Conservation (phyloP, 2,329 filamentous ascomycete species). For the Diaporthe longicolla region DNA sequence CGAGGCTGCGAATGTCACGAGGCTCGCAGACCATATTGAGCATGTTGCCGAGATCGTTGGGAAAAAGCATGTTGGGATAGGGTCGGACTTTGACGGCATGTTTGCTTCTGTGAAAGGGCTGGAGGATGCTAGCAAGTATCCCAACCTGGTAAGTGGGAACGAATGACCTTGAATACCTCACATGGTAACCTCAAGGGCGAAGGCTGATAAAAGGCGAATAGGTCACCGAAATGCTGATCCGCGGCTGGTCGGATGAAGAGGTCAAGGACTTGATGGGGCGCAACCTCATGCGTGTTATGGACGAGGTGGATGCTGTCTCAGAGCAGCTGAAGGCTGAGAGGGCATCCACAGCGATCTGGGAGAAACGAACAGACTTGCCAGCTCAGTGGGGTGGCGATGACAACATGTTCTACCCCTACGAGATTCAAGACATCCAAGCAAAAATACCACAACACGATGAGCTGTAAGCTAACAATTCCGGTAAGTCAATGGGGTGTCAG, state of each 20-base stretch:
- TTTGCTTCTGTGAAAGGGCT: constrained; percentile 46
- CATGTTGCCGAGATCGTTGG: constrained; percentile 50
- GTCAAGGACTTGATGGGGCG: constrained; percentile 42
- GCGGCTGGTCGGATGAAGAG: constrained; percentile 41
- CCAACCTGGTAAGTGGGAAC: constrained; percentile 44
- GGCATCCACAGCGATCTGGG: constrained; percentile 36
- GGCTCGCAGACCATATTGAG: constrained; percentile 52
- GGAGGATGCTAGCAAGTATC: constrained; percentile 49
- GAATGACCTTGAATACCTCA: no score
- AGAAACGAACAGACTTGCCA: constrained; percentile 40
- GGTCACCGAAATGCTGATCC: constrained; percentile 43
- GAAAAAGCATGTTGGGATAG: constrained; percentile 55
- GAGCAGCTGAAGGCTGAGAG: constrained; percentile 35
- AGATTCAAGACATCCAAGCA: constrained; percentile 38
- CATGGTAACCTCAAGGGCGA: no score
- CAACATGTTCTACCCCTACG: constrained; percentile 38
- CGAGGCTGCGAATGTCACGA: constrained; percentile 48
- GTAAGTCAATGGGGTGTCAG: not conserved
- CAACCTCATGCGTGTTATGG: constrained; percentile 43
- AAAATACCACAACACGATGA: constrained; percentile 40
- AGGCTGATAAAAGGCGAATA: not conserved
- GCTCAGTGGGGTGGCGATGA: constrained; percentile 39
- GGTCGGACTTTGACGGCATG: constrained; percentile 56
- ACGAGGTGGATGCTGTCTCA: constrained; percentile 39
- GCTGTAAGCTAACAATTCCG: not conserved